Evolutionary conservation across 2,329 filamentous ascomycete species (phyloP).

Genomic region (Uncinocarpus reesii): DNA sequence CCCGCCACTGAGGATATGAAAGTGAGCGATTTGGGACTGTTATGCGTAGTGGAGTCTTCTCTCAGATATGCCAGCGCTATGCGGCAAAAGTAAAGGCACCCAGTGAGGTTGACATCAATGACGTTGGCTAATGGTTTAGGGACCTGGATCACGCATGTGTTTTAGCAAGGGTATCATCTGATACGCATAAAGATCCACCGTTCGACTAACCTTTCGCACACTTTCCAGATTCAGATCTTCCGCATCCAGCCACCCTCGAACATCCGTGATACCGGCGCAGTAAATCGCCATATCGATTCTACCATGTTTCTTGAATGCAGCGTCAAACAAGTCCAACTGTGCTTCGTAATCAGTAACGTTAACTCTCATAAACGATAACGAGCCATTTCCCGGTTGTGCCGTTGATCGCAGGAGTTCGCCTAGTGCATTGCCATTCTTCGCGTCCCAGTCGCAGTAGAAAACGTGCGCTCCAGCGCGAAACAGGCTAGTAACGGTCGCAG

Average conservation of each 20-base stretch:
- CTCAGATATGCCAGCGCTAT: slow-evolving; percentile 43
- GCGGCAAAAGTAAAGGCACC: slow-evolving; percentile 39
- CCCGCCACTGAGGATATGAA: slow-evolving; percentile 41
- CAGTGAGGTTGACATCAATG: slow-evolving; percentile 42
- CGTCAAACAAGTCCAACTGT: slow-evolving; percentile 39
- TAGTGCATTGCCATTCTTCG: slow-evolving; percentile 24
- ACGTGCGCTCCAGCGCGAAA: slow-evolving; percentile 34
- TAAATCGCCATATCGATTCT: slow-evolving; percentile 42
- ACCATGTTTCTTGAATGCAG: slow-evolving; percentile 37
- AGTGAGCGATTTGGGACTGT: slow-evolving; percentile 34
- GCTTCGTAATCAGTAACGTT: slow-evolving; percentile 41
- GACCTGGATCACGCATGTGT: too few relatives aligned
- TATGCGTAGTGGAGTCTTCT: not conserved
- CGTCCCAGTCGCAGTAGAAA: slow-evolving; percentile 38
- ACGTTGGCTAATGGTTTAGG: slow-evolving; percentile 25
- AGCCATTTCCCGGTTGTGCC: slow-evolving; percentile 18
- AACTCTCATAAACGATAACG: slow-evolving; percentile 32
- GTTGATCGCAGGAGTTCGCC: slow-evolving; percentile 16
- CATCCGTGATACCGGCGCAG: slow-evolving; percentile 40
- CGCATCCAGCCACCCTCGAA: slow-evolving; percentile 39
- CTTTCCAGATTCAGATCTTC: slow-evolving; percentile 33
- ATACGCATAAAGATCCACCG: too few relatives aligned
- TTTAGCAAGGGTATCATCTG: too few relatives aligned
- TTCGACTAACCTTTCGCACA: slow-evolving; percentile 34
- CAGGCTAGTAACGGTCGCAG: slow-evolving; percentile 33